Percentiles rank a stretch among this genome's conserved stretches.
These are phyloP conservation scores for Escallonia rubra DNA, from an alignment of 129 eudicot species.

Conservation along the genomic window DNA sequence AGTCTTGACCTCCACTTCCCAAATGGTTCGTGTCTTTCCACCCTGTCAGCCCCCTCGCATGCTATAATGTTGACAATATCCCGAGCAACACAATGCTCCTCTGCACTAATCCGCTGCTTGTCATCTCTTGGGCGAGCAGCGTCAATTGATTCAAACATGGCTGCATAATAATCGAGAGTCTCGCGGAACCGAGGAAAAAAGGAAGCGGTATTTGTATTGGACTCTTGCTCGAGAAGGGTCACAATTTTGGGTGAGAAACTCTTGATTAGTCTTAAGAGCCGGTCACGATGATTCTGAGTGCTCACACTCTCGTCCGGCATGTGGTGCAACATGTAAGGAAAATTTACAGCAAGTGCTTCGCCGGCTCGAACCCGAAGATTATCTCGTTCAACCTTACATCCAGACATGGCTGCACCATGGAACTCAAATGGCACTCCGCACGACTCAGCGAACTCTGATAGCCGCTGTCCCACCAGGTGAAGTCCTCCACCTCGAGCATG, in stretches of 20 bases:
- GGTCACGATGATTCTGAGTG: constrained; percentile 66
- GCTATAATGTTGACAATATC: constrained; percentile 81
- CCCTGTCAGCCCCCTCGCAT: constrained; percentile 74
- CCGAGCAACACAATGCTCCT: constrained; percentile 81
- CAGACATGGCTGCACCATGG: constrained; percentile 52
- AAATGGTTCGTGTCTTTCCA: constrained; percentile 76
- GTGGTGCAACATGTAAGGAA: constrained; percentile 77
- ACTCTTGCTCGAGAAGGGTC: constrained; percentile 82
- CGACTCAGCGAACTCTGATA: constrained; percentile 45
- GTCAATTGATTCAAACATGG: constrained; percentile 87
- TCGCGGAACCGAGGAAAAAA: constrained; percentile 58
- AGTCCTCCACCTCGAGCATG: constrained; percentile 83
- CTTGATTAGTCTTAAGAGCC: constrained; percentile 65
- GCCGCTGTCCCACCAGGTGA: constrained; percentile 53
- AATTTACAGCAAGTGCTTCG: constrained; percentile 88
- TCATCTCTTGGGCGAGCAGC: constrained; percentile 54
- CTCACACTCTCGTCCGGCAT: constrained; percentile 76
- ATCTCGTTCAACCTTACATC: constrained; percentile 36
- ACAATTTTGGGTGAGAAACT: constrained; percentile 76
- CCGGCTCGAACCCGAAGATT: constrained; percentile 44
- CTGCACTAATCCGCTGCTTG: constrained; percentile 59
- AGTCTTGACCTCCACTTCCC: constrained; percentile 76
- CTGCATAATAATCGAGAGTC: constrained; percentile 62
- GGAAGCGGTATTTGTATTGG: constrained; percentile 64
- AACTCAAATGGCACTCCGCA: constrained; percentile 72